phyloP scores from a whole-genome alignment of 805 yeast species.

The Saturnispora quitensis region DNA sequence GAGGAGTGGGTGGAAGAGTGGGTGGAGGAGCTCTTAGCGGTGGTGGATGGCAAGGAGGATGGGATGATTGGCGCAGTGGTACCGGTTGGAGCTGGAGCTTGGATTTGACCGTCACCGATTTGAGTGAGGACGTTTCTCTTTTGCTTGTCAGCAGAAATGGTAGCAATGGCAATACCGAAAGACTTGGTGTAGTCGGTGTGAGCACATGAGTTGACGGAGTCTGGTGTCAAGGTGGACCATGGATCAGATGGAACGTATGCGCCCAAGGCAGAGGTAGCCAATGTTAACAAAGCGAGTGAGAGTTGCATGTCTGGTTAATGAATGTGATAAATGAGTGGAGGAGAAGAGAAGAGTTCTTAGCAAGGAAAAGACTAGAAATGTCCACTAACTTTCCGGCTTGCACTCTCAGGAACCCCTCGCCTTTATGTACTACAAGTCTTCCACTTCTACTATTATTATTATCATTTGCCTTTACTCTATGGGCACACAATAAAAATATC shows the following conservation, averaged over 20 bases:
- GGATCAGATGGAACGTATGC: conserved; percentile 60
- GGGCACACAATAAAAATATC: neutral
- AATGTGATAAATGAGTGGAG: neutral
- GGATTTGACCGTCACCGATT: conserved; percentile 40
- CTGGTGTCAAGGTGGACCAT: conserved; percentile 67
- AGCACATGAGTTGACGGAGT: conserved; percentile 36
- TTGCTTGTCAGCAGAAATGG: conserved; percentile 33
- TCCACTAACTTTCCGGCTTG: neutral
- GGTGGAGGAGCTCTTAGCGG: conserved; percentile 30
- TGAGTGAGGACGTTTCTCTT: conserved; percentile 29
- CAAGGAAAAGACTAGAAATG: neutral
- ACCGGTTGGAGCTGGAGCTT: conserved; percentile 28
- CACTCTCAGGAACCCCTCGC: neutral
- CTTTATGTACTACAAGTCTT: neutral
- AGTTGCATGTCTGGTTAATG: conserved; percentile 10
- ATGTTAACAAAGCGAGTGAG: conserved; percentile 27
- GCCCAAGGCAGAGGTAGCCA: conserved; percentile 43
- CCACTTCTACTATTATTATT: neutral
- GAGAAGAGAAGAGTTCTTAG: neutral
- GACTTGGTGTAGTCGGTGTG: conserved; percentile 43
- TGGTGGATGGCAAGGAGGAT: conserved; percentile 34
- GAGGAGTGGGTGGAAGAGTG: conserved; percentile 24
- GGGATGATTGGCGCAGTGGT: conserved; percentile 28
- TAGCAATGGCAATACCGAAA: conserved; percentile 65
- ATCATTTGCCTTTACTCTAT: neutral